Evolutionary conservation across 2,329 filamentous ascomycete species (phyloP), one percentile per base, ranked within the genome.

Genomic region (Keithomyces neogunnii): DNA sequence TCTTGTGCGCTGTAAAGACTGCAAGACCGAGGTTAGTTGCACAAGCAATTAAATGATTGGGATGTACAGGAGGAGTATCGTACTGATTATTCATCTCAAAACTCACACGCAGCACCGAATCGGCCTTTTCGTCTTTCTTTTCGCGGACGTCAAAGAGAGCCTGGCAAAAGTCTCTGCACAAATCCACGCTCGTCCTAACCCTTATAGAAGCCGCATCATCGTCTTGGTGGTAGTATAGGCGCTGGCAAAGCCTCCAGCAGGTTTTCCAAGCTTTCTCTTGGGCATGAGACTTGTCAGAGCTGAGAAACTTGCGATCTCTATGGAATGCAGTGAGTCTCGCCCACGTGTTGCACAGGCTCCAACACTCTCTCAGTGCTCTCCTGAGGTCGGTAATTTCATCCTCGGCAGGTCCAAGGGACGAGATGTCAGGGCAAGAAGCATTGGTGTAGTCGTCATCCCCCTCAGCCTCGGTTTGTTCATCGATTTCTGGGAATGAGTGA

Each of bases 21-120:
- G 51, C 31, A 2, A 4, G 13, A 2, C 11, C 11, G 6, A 6
- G 42, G 58, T 72, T 59, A 71, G 61, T 33, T 26, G 2, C 1
- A 19, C 13, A 5, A 7, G 33, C 10, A 26, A 42, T 19, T 13
- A 6, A 42, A 28, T 45, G 29, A 4, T 31, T 31, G 28, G 5
- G 7, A 6, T 2, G 30, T 3, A 40, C 38, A 9, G 49, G 10
- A 39, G n/a, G 3, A 33, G 28, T 3, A 26, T 65, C 78, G 64
- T 62, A 83, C 80, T 97, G 91, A 60, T 95, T 96, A 69, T 95
- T 96, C 29, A 96, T 76, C 69, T 96, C 92, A 64, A 96, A 96
- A 70, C 89, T 96, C 57, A 96, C 91, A 46, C 92, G 79, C 45
- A 97, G 70, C 11, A 96, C 85, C 0, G 91, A 95, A 66, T 97